Evolutionary conservation across 2,329 filamentous ascomycete species (phyloP).

Genomic region (Proliferodiscus dingleyae): DNA sequence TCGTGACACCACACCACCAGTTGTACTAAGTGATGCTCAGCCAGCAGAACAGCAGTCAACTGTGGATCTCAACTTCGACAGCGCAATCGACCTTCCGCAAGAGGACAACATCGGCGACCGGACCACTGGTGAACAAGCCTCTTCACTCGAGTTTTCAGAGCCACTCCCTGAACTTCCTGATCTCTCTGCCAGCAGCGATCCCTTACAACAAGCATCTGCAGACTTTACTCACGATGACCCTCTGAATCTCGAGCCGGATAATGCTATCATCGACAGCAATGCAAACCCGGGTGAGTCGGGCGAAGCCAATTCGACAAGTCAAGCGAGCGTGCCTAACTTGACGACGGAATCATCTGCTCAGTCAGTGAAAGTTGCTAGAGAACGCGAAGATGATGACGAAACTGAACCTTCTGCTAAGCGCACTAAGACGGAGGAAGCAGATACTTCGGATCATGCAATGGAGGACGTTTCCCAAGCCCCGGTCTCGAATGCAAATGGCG

Average conservation of each 20-base stretch:
- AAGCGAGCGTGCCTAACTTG: constrained; percentile 29
- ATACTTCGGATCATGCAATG: constrained; percentile 8
- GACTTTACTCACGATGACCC: not conserved
- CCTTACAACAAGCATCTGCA: not conserved
- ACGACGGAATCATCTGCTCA: constrained; percentile 8
- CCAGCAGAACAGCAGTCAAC: not conserved
- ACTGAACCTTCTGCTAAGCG: constrained; percentile 72
- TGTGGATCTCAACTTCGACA: constrained; percentile 10
- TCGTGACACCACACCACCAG: constrained; percentile 18
- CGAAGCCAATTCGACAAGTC: constrained; percentile 30
- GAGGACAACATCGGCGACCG: constrained; percentile 3
- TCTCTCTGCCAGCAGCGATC: not conserved
- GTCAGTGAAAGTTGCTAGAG: constrained; percentile 60
- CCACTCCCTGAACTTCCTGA: not conserved
- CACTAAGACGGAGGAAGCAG: constrained; percentile 61
- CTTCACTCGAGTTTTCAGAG: not conserved
- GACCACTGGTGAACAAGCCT: not conserved
- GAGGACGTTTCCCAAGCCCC: constrained; percentile 17
- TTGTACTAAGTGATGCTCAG: constrained; percentile 3
- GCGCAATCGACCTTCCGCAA: constrained; percentile 2
- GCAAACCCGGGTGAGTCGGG: not conserved
- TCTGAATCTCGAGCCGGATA: not conserved
- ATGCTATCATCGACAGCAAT: not conserved
- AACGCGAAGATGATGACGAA: constrained; percentile 68
- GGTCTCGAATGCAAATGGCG: constrained; percentile 21